Percentiles rank a stretch among this genome's conserved stretches.
Evolutionary conservation across 108 stramenopile species (phyloP).

Genomic region (Fistulifera pelliculosa): DNA sequence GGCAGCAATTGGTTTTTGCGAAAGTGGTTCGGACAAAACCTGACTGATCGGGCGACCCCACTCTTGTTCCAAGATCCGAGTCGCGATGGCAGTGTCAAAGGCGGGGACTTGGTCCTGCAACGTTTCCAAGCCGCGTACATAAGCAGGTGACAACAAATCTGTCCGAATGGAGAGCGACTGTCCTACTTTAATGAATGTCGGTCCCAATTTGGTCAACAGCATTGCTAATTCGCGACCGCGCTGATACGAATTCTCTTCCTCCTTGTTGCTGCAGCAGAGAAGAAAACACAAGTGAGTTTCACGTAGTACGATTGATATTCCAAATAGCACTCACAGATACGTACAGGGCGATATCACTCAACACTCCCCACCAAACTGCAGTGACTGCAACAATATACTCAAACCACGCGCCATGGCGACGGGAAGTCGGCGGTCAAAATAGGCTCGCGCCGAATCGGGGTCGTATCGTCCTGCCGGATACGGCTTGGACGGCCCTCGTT

Average conservation of each 20-base stretch:
- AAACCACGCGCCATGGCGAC: conserved; percentile 33
- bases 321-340: conserved; percentile 3
- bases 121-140: conserved; percentile 64
- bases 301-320: neutral
- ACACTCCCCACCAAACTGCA: conserved; percentile 23
- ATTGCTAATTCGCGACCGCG: conserved; percentile 59
- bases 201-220: conserved; percentile 64
- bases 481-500: conserved; percentile 13
- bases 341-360: conserved; percentile 28
- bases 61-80: conserved; percentile 78
- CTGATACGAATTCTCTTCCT: conserved; percentile 40
- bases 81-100: conserved; percentile 65
- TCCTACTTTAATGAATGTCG: conserved; percentile 89
- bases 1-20: conserved; percentile 77
- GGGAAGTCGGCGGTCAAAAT: conserved; percentile 41
- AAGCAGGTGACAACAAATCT: conserved; percentile 80
- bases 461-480: conserved; percentile 68
- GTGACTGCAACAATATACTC: conserved; percentile 35
- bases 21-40: conserved; percentile 44
- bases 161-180: conserved; percentile 91
- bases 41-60: conserved; percentile 57
- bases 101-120: conserved; percentile 89
- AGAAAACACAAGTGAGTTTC: neutral
- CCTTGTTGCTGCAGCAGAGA: conserved; percentile 15
- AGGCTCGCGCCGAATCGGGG: conserved; percentile 43